Base-by-base conservation (phyloP, 2,329 filamentous ascomycete genomes). In the Didymella pinodella region DNA sequence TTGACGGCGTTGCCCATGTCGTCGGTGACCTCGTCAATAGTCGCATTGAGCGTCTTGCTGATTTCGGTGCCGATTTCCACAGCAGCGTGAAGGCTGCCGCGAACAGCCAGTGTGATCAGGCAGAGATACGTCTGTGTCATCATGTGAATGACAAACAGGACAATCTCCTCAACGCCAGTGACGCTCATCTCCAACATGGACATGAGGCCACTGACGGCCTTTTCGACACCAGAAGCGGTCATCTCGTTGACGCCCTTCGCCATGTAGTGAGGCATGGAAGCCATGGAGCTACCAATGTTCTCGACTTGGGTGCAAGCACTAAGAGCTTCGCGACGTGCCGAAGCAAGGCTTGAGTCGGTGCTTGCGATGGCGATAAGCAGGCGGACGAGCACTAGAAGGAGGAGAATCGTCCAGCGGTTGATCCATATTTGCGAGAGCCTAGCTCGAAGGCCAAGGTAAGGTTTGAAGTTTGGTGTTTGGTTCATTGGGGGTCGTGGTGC, bases 241-340 rank as follows among this genome's bases (percentile, higher is more conserved):
- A 98, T 81, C 59, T 92, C 86, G 79, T 99, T 99, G 74, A 97
- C 89, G 54, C 95, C 95, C 50, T 85, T 82, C 2, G 93, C 91
- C 75, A 98, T 88, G 79, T 97, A 98, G 78, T 97, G 90, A 57
- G 95, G 95, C 93, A 98, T 97, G 36, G 95, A 98, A 38, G 94
- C 95, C 92, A 99, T 94, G 61, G 92, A 86, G 75, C 93, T 97
- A 63, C 94, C 95, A 67, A 96, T 87, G 66, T 92, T 92, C 80
- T 99, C 94, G 47, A 98, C 94, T 75, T 91, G 90, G 57, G 89
- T 92, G 78, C 95, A 99, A 64, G 94, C 93, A 51, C 91, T 90
- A 52, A 97, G 85, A 25, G 95, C 94, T 82, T 97, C 88, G 55
- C 81, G 78, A 76, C 92, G 90, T 47, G 95, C 94, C 56, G 88